These are phyloP conservation scores for Mrakia hoshinonis DNA, from an alignment of 768 basidiomycete genomes.

Conservation along the genomic window DNA sequence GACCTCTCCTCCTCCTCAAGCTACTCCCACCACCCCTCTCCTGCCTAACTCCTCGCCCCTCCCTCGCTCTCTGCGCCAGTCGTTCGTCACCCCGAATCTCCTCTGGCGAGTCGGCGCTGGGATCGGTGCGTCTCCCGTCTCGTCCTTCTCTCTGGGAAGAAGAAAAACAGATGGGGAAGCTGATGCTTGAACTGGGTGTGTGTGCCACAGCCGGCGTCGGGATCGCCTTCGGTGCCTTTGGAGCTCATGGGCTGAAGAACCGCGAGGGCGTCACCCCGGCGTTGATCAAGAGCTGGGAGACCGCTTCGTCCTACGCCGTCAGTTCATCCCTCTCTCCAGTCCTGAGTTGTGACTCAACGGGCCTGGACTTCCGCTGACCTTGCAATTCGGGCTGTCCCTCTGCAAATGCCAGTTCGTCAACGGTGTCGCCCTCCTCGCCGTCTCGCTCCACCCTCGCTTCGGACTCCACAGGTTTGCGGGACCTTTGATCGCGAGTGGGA, in stretches of 20 bases:
- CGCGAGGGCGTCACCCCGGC: conserved; percentile 16
- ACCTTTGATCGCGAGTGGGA: conserved; percentile 22
- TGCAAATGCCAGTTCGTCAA: neutral
- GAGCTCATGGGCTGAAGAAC: conserved; percentile 25
- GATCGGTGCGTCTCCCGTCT: neutral
- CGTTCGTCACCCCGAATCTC: neutral
- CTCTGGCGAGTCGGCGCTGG: conserved; percentile 17
- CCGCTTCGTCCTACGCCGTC: conserved; percentile 15
- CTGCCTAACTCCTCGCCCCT: neutral
- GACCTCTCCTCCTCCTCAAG: neutral
- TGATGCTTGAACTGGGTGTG: neutral
- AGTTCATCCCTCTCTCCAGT: neutral
- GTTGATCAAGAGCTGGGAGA: conserved; percentile 23
- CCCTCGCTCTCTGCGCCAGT: neutral
- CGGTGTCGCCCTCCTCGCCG: conserved; percentile 15
- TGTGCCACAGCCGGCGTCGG: conserved; percentile 14
- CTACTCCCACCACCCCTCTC: neutral
- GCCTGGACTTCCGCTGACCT: neutral
- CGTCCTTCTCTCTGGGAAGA: neutral
- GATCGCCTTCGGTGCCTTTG: conserved; percentile 24
- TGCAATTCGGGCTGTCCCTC: neutral
- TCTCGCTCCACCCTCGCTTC: conserved; percentile 22
- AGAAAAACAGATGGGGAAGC: no score
- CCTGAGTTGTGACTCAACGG: neutral
- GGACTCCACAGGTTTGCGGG: conserved; percentile 20